Evolutionary conservation across 1,284 basidiomycete genomes (phyloP), one percentile per base, ranked within the genome.

Genomic region (Ganoderma meredithae): DNA sequence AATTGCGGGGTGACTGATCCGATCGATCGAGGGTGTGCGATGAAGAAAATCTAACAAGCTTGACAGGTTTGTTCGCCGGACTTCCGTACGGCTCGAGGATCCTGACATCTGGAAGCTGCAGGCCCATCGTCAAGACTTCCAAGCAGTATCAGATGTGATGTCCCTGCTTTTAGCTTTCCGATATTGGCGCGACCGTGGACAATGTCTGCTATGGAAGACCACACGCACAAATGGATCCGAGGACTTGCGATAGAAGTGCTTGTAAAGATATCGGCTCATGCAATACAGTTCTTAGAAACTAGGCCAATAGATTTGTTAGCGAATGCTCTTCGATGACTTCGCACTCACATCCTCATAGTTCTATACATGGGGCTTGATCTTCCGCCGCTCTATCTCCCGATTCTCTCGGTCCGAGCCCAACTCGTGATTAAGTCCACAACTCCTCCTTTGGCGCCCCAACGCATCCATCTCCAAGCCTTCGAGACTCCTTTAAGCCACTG

Each of bases 321-420:
- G 27, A 55, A 33, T 13, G 31, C 25, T 3, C 52, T 55, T 55
- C 52, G 27, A 55, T 33, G 1, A 33, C 13, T 55, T 7, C 27
- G 15, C 1, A 55, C 52, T 55, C 52, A 33, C 52, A 55, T 27
- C 22, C 15, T 19, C 27, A 31, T 15, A 31, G 44, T 52, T 22
- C 10, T 25, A 52, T 22, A 1, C 47, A 52, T 25, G 22, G 13
- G 25, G 9, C 47, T 9, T 47, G 15, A 15, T 55, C 52, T 55
- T 55, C 15, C 31, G 9, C 52, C 52, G 52, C 52, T 55, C 27
- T 31, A 33, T 55, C 52, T 49, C 47, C 47, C 47, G 22, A 49
- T 49, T 49, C n/a, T 49, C 47, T 25, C 25, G 25, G 49, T 7
- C 27, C 49, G 22, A 53, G 27, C 25, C 27, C 52, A 22, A 55